phyloP scores from a whole-genome alignment of 106 monocot genomes.

The Dendrobium chrysotoxum region DNA sequence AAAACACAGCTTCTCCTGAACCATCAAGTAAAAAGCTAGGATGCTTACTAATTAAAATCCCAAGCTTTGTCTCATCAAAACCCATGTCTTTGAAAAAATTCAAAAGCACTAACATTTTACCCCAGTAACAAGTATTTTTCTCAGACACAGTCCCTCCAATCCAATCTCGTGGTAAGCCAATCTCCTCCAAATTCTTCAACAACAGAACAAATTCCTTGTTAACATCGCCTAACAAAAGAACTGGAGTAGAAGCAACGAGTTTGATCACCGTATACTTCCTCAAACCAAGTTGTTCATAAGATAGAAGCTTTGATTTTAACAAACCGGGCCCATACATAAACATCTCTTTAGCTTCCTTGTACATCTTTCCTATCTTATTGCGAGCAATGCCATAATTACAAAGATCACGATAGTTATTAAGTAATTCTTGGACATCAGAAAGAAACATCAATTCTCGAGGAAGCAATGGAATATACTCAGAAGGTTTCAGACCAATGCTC shows the following conservation, averaged over 20 bases:
- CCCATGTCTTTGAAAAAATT: slow-evolving; percentile 38
- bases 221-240: slow-evolving; percentile 33
- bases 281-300: slow-evolving; percentile 54
- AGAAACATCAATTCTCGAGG: slow-evolving; percentile 57
- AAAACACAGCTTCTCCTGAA: slow-evolving; percentile 33
- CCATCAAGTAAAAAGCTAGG: slow-evolving; percentile 41
- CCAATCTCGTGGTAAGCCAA: slow-evolving; percentile 45
- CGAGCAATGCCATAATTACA: slow-evolving; percentile 70
- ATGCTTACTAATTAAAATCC: slow-evolving; percentile 27
- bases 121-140: slow-evolving; percentile 51
- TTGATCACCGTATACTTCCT: slow-evolving; percentile 48
- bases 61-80: slow-evolving; percentile 20
- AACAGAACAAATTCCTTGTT: slow-evolving; percentile 30
- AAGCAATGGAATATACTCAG: slow-evolving; percentile 40
- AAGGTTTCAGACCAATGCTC: slow-evolving; percentile 64
- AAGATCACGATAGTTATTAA: slow-evolving; percentile 60
- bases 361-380: slow-evolving; percentile 70
- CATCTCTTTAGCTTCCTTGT: slow-evolving; percentile 39
- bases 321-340: slow-evolving; percentile 31
- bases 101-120: slow-evolving; percentile 33
- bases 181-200: slow-evolving; percentile 34
- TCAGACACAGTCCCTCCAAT: slow-evolving; percentile 29
- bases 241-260: slow-evolving; percentile 38
- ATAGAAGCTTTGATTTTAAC: slow-evolving; percentile 39
- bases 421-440: slow-evolving; percentile 37